Evolutionary conservation across 164 flowering plant species (phyloP), one percentile per base, ranked within the genome.

Genomic region (Vitis amurensis): DNA sequence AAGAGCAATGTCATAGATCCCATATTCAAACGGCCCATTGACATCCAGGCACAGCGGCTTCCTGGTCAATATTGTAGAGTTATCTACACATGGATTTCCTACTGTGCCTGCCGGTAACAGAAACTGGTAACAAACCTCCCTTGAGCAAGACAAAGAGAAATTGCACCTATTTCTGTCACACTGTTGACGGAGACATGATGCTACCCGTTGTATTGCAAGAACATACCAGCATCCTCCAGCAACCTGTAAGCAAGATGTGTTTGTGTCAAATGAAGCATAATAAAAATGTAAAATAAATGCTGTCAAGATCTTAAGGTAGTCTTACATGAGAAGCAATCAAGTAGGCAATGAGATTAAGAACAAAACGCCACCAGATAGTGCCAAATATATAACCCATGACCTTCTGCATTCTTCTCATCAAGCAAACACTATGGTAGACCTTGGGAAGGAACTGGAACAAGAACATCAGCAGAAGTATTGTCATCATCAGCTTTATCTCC

Each of bases 211-310:
- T 68, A 93, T 93, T 4, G 98, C 96, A 48, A 95, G 92, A 16
- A 89, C 90, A 55, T 95, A 95, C 99, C 99, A 95, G 72, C 99
- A 95, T 27, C 98, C 99, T 29, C 99, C 99, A 1, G 93, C 97
- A 59, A 91, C 99, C 99, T 93, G 73, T 16, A 64, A 31, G 61
- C 13, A 52, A 59, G 44, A 37, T 9, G 15, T 49, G 27, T 23
- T 23, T 23, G 50, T 17, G 11, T 19, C n/a, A 56, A 56, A 29
- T n/a, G 50, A 2, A 0, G 3, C 49, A 15, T 8, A 17, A 16
- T 31, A 30, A 14, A 23, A 51, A 1, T 2, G 30, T 7, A 55
- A 67, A 16, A 61, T 9, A 17, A 9, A 57, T 15, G 60, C 60
- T 57, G 59, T 14, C 37, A 13, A 15, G n/a, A 15, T 19, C 9